phyloP scores from a whole-genome alignment of 768 basidiomycete genomes.

The Rubroboletus pulcherrimus region DNA sequence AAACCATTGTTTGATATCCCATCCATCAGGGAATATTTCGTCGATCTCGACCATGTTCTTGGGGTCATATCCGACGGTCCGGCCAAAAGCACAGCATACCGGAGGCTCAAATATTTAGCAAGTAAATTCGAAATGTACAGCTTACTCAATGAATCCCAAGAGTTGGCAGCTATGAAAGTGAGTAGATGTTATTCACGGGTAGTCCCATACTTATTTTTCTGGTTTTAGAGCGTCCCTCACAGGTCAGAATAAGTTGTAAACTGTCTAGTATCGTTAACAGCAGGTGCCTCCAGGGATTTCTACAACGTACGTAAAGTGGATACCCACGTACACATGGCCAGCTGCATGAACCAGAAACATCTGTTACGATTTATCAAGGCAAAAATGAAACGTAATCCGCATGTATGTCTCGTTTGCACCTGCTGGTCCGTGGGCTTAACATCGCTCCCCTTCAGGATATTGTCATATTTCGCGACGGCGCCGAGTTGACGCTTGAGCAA shows the following conservation, averaged over 20 bases:
- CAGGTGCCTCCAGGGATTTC: constrained; percentile 68
- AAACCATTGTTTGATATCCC: constrained; percentile 77
- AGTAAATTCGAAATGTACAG: constrained; percentile 94
- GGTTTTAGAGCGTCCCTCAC: constrained; percentile 29
- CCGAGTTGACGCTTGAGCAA: constrained; percentile 81
- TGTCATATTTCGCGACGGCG: constrained; percentile 92
- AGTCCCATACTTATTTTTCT: constrained; percentile 1
- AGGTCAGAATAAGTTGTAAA: constrained; percentile 16
- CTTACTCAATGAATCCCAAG: constrained; percentile 89
- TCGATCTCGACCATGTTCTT: constrained; percentile 90
- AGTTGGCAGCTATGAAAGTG: constrained; percentile 96
- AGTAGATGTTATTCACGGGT: constrained; percentile 15
- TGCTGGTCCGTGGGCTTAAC: neutral
- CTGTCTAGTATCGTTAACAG: constrained; percentile 1
- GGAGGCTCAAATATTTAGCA: constrained; percentile 83
- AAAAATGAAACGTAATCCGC: constrained; percentile 88
- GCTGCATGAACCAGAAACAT: constrained; percentile 99
- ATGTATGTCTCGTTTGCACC: constrained; percentile 43
- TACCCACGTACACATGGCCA: constrained; percentile 98
- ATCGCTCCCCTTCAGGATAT: constrained; percentile 60
- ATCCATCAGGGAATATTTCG: constrained; percentile 88
- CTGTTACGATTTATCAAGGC: constrained; percentile 96
- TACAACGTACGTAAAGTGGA: constrained; percentile 99
- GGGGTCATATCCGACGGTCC: constrained; percentile 93
- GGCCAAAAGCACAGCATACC: constrained; percentile 92